A percentile compares a stretch with the other conserved stretches of the same genome.
These are phyloP conservation scores for Candida boidinii DNA, from an alignment of 805 yeast species.

Conservation along the genomic window DNA sequence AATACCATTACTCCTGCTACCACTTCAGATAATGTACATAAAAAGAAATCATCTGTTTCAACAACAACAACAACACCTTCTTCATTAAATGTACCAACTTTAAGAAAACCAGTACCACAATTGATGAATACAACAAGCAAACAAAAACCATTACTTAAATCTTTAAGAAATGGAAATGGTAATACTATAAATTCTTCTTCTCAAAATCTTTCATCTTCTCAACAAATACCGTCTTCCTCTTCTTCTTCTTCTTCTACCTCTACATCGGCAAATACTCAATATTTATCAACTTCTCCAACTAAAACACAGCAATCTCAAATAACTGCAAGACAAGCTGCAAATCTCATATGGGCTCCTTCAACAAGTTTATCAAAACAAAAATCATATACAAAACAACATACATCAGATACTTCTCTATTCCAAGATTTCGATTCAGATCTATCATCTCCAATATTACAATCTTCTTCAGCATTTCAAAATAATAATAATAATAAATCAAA, in stretches of 20 bases:
- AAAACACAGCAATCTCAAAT: slow-evolving; percentile 6
- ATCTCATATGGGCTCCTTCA: slow-evolving; percentile 28
- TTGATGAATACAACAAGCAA: slow-evolving; percentile 19
- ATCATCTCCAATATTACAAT: no score
- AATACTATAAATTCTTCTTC: no score
- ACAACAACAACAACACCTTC: slow-evolving; percentile 6
- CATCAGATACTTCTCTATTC: slow-evolving; percentile 14
- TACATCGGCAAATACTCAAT: slow-evolving; percentile 1
- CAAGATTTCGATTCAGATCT: slow-evolving; percentile 18
- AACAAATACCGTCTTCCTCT: background rate
- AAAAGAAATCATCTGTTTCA: background rate
- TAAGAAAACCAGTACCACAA: slow-evolving; percentile 20
- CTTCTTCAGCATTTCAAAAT: no score
- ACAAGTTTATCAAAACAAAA: slow-evolving; percentile 15
- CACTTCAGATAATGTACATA: background rate
- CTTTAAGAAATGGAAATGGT: slow-evolving; percentile 8
- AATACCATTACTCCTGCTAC: background rate
- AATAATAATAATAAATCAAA: no score
- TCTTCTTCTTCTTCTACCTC: background rate
- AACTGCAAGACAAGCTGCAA: slow-evolving; percentile 27
- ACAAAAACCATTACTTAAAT: slow-evolving; percentile 14
- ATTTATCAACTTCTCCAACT: slow-evolving; percentile 1
- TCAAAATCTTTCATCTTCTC: no score
- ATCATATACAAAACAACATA: no score
- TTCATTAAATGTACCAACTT: slow-evolving; percentile 17